These are phyloP conservation scores for Biancaea sappan DNA, from an alignment of 306 rosid genomes.

Conservation along the genomic window DNA sequence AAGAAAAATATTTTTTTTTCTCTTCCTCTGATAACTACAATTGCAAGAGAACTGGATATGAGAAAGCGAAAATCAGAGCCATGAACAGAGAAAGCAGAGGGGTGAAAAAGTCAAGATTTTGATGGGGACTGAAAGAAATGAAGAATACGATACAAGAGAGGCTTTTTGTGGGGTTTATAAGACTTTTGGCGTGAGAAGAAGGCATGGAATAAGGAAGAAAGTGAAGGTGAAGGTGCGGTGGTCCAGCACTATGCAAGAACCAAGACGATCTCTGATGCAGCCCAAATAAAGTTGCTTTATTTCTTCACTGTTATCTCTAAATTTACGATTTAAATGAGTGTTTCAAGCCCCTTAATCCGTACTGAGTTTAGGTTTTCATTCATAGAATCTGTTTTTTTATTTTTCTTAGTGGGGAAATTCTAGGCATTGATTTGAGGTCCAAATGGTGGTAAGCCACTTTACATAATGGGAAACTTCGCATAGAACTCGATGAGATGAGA, in stretches of 20 bases:
- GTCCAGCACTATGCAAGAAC: conserved; percentile 50
- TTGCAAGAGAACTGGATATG: conserved; percentile 3
- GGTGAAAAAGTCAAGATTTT: conserved; percentile 9
- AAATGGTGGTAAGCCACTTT: conserved; percentile 1
- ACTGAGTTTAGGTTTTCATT: conserved; percentile 36
- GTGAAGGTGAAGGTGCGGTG: conserved; percentile 27
- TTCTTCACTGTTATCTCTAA: conserved; percentile 28
- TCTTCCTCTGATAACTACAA: conserved; percentile 7
- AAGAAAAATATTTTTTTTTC: conserved; percentile 4
- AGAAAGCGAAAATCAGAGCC: conserved; percentile 41
- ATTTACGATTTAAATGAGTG: conserved; percentile 38
- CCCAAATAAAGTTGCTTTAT: conserved; percentile 50
- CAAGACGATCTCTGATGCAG: conserved; percentile 48
- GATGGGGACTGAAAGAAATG: conserved; percentile 39
- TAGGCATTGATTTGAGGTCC: conserved; percentile 35
- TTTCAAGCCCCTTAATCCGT: conserved; percentile 25
- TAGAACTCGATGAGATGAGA: conserved; percentile 33
- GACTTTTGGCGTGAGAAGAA: too few relatives aligned
- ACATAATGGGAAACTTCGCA: conserved; percentile 36
- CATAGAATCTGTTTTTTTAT: conserved; percentile 31
- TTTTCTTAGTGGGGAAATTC: conserved; percentile 24
- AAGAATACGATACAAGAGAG: conserved; percentile 8
- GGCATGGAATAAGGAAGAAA: conserved; percentile 48
- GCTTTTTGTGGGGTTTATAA: conserved; percentile 54
- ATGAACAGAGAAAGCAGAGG: conserved; percentile 31